These are phyloP conservation scores for Emmonsiellopsis sp. DNA, from an alignment of 2,329 filamentous ascomycete species.

Conservation along the genomic window DNA sequence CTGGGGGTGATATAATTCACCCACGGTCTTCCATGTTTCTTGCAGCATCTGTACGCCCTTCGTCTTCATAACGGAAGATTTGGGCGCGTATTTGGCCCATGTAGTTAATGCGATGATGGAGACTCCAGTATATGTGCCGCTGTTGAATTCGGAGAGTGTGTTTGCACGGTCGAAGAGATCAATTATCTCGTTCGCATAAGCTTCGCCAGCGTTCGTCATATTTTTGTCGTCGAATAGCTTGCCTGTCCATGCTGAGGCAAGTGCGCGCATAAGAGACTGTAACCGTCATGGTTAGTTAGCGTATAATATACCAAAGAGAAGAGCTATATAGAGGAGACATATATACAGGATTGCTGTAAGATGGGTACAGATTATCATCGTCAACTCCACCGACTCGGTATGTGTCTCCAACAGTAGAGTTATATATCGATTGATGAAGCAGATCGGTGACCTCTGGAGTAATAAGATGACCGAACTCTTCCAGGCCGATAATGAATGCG, in stretches of 20 bases:
- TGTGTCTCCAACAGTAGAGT: constrained; percentile 49
- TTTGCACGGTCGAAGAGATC: constrained; percentile 47
- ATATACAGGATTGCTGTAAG: constrained; percentile 51
- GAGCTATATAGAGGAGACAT: background rate
- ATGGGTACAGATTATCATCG: constrained; percentile 53
- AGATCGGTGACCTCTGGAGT: constrained; percentile 29
- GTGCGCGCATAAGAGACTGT: constrained; percentile 50
- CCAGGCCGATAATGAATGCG: constrained; percentile 48
- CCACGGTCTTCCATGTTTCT: constrained; percentile 45
- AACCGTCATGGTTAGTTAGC: constrained; percentile 14
- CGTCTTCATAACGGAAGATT: constrained; percentile 45
- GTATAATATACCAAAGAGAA: background rate
- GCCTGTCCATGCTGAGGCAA: constrained; percentile 52
- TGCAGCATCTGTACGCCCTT: constrained; percentile 45
- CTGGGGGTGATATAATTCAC: constrained; percentile 48
- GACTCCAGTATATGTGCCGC: constrained; percentile 55
- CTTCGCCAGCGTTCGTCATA: constrained; percentile 50
- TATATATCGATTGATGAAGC: constrained; percentile 47
- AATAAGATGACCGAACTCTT: constrained; percentile 45
- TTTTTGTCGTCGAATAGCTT: constrained; percentile 46
- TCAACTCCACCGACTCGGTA: constrained; percentile 54
- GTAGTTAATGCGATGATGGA: constrained; percentile 51
- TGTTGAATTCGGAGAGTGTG: constrained; percentile 56
- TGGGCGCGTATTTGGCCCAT: constrained; percentile 51
- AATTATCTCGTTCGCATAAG: constrained; percentile 47